These are phyloP conservation scores for Ophiosphaerella narmari DNA, from an alignment of 2,329 filamentous ascomycete species.

Conservation along the genomic window DNA sequence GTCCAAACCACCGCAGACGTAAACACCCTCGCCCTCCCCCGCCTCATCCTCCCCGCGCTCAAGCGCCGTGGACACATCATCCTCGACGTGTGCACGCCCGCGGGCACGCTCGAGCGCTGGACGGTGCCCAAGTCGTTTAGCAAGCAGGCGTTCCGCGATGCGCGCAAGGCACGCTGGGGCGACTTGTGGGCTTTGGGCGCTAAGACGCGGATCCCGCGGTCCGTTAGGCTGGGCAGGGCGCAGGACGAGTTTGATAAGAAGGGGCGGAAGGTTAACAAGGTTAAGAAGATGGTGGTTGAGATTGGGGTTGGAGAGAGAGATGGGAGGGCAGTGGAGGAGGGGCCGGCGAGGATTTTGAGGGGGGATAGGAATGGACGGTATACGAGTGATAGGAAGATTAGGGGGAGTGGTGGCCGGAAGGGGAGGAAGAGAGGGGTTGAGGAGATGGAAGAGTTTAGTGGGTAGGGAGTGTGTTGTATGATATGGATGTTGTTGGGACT, in stretches of 20 bases:
- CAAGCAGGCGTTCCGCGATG: slow-evolving; percentile 85
- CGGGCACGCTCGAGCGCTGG: slow-evolving; percentile 88
- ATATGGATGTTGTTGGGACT: no score
- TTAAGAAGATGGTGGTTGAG: slow-evolving; percentile 38
- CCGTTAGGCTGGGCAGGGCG: slow-evolving; percentile 62
- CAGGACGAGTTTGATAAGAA: slow-evolving; percentile 48
- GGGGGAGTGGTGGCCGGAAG: slow-evolving; percentile 46
- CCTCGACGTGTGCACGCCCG: slow-evolving; percentile 87
- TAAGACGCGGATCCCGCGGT: slow-evolving; percentile 74
- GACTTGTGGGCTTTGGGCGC: slow-evolving; percentile 95
- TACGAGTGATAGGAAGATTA: slow-evolving; percentile 40
- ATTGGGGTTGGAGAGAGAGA: slow-evolving; percentile 32
- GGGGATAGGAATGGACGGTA: slow-evolving; percentile 40
- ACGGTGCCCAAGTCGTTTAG: slow-evolving; percentile 82
- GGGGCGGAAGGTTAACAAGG: slow-evolving; percentile 40
- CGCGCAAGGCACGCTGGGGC: slow-evolving; percentile 87
- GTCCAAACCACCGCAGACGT: slow-evolving; percentile 33
- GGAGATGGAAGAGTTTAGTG: slow-evolving; percentile 21
- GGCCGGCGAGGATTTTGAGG: slow-evolving; percentile 16
- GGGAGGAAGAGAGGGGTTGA: slow-evolving; percentile 39
- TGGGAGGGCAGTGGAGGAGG: slow-evolving; percentile 25
- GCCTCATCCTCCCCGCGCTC: slow-evolving; percentile 76
- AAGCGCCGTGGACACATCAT: slow-evolving; percentile 89
- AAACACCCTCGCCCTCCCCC: slow-evolving; percentile 71
- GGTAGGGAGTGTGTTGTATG: neutral